Base-by-base conservation (phyloP, 163 green algal species). In the Scenedesmus sp. region DNA sequence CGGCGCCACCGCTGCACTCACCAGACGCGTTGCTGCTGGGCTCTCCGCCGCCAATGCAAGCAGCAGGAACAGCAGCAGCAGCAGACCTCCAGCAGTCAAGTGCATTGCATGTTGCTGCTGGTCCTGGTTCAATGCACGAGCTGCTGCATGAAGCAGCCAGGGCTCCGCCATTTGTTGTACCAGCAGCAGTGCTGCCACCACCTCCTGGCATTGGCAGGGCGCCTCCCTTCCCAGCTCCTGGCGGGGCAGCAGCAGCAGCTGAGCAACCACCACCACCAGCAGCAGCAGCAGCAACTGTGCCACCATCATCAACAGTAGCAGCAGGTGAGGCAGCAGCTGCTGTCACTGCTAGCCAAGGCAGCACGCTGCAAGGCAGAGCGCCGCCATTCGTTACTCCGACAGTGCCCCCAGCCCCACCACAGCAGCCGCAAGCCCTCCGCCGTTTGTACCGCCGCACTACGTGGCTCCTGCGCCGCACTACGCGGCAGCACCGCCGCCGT, bases 41-140 rank as follows among this genome's bases (percentile, higher is more conserved):
- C 16, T 51, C 78, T n/a, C 37, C 42, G 12, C 81, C 44, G 18
- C 44, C 81, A 72, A 12, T 42, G n/a, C 16, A 16, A 70, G 10
- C 81, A 56, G 59, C 83, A 88, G 59, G 18, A 89, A 61, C 61
- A 81, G 83, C 22, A 68, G 4, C 83, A 82, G 83, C 83, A 70
- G 56, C 22, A 72, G 59, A 33, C 3, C 59, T 76, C 40, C 30
- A 1, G 9, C 30, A 76, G 6, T 37, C 65, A 76, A 24, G 15
- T 37, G 30, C 65, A 76, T 5, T 30, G 24, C 4, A 40, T 40
- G 30, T 37, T 42, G 59, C 40, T n/a, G 40, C 42, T 68, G 61
- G 0, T 76, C 15, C 65, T 40, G 65, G 22, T 3, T 33, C 40
- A 49, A 26, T 37, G 59, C 65, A 40, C 43, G 65, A 81, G 61